Evolutionary conservation across 2,329 filamentous ascomycete species (phyloP), one percentile per base, ranked within the genome.

Genomic region (Fusarium keratoplasticum): DNA sequence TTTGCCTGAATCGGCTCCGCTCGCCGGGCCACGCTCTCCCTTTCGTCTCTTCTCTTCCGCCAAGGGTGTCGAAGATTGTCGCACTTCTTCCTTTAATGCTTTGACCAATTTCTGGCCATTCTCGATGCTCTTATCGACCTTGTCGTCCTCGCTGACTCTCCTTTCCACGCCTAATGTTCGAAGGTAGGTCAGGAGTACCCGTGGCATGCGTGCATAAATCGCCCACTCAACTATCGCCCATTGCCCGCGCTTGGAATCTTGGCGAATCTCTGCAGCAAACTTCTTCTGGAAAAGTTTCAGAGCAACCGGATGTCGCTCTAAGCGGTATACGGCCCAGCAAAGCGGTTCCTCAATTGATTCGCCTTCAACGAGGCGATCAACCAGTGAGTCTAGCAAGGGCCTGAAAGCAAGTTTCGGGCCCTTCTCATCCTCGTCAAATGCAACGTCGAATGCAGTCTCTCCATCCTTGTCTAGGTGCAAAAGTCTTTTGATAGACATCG

Each of bases 51-150:
- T 35, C 16, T 1, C 0, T 1, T 31, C 47, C 18, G 31, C 6
- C 8, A 22, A 16, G 8, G 4, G 3, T 3, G 1, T 9, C 2
- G 6, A 20, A n/a, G 7, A 0, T 33, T 22, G 2, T 20, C 18
- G 25, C 8, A 29, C 18, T 5, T n/a, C 0, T 0, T 4, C 18
- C 6, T 2, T 14, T 0, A 11, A n/a, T n/a, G 7, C 6, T 8
- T 54, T 5, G 3, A 44, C 9, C 40, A 44, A 6, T 0, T 0
- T 1, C 2, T 2, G 20, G 42, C 42, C 42, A 10, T 16, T 44
- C 2, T 1, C 0, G 1, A 29, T 54, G 11, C 5, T 33, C 1
- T 5, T 16, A 6, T 55, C 7, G 2, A 55, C 8, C n/a, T 22
- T 11, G 10, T n/a, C 13, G 10, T 16, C 11, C 3, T 8, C 7